Conservation (phyloP, 164 flowering plant species). For the Paratinospora sagittata region DNA sequence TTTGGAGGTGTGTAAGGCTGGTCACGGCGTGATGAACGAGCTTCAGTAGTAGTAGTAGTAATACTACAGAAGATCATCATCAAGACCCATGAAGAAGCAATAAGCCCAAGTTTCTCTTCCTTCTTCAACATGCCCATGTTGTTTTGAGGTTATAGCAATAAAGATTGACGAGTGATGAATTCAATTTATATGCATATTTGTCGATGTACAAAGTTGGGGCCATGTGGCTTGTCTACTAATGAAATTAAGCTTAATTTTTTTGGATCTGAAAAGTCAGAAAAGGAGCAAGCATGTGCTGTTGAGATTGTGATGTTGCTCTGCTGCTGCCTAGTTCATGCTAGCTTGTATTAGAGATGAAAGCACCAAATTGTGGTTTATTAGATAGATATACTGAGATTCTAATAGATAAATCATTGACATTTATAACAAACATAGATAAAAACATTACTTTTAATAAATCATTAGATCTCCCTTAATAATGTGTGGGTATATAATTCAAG, state of each 20-base stretch:
- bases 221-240: neutral
- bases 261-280: neutral
- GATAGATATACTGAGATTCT: too few species aligned
- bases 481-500: too few species aligned
- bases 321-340: neutral
- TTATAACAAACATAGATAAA: too few species aligned
- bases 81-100: neutral
- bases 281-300: constrained; percentile 1
- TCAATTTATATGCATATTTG: neutral
- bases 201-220: neutral
- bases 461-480: too few species aligned
- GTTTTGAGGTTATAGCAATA: neutral
- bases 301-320: constrained; percentile 2
- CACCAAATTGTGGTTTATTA: neutral
- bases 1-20: constrained; percentile 17
- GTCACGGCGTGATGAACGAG: constrained; percentile 2
- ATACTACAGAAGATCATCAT: constrained; percentile 5
- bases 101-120: constrained; percentile 2
- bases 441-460: too few species aligned
- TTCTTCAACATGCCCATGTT: neutral
- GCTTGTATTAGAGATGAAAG: neutral
- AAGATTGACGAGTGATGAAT: neutral
- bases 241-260: neutral
- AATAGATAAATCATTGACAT: too few species aligned
- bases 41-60: neutral